A percentile compares a stretch with the other conserved stretches of the same genome.
These are phyloP conservation scores for Citropsis articulata DNA, from an alignment of 345 rosid genomes.

Conservation along the genomic window DNA sequence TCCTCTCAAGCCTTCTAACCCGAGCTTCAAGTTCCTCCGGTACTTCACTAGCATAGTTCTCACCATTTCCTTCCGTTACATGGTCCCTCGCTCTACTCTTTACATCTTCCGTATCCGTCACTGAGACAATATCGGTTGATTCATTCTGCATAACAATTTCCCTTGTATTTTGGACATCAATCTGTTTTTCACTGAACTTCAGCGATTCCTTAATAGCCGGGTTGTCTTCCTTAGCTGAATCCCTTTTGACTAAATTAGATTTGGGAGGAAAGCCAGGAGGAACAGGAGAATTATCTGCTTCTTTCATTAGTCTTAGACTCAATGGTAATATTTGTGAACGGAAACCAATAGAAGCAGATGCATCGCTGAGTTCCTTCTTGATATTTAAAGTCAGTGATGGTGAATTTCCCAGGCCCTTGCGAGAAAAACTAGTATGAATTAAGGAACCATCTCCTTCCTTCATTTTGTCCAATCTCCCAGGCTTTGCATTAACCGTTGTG, in stretches of 20 bases:
- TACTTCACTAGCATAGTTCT: not conserved
- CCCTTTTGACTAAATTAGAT: not conserved
- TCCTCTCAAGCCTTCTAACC: not conserved
- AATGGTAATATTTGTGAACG: not conserved
- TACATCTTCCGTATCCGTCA: not conserved
- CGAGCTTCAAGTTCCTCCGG: not conserved
- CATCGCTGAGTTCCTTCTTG: not conserved
- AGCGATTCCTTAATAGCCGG: not conserved
- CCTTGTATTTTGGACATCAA: not conserved
- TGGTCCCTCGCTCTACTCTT: not conserved
- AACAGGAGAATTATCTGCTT: conserved; percentile 3
- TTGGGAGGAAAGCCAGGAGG: conserved; percentile 22
- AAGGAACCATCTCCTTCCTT: not conserved
- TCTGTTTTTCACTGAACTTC: not conserved
- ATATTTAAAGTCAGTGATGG: not conserved
- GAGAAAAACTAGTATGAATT: too few species aligned
- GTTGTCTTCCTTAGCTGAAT: not conserved
- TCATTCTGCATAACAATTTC: not conserved
- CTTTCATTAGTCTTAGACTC: not conserved
- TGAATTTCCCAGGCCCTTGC: not conserved
- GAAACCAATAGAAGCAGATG: not conserved
- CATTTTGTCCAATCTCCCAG: not conserved
- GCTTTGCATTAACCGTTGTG: not conserved
- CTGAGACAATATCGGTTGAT: not conserved
- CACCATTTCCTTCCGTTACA: not conserved